Evolutionary conservation across 31 red algal genomes (phyloP).

Genomic region (Asparagopsis taxiformis): DNA sequence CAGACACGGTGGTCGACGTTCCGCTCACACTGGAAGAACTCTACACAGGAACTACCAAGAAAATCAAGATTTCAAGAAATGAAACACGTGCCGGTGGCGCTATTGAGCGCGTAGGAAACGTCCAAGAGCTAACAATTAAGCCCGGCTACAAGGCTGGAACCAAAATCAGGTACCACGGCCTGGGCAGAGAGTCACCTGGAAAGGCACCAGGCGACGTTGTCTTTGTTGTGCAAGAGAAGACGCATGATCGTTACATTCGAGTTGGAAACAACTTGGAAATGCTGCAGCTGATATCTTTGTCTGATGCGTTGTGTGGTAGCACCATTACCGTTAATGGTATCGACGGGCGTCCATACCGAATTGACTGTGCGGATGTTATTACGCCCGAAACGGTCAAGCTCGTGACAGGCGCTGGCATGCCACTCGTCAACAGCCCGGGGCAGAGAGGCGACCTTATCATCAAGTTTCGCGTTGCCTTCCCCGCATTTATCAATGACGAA

Average conservation of each 20-base stretch:
- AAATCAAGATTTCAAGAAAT: conserved; percentile 37
- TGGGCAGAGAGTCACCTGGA: neutral
- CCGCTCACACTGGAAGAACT: conserved; percentile 58
- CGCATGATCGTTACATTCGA: conserved; percentile 44
- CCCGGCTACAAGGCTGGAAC: conserved; percentile 69
- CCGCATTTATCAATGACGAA: neutral
- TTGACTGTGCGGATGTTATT: neutral
- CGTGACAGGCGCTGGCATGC: neutral
- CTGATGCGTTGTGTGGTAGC: conserved; percentile 51
- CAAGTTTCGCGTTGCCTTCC: neutral
- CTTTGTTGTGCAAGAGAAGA: conserved; percentile 64
- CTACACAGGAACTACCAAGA: conserved; percentile 51
- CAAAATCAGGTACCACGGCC: conserved; percentile 61
- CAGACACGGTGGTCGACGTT: conserved; percentile 44
- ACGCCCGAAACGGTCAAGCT: neutral
- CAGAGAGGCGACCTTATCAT: neutral
- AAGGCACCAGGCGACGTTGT: conserved; percentile 56
- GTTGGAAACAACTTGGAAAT: conserved; percentile 49
- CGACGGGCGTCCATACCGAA: conserved; percentile 1
- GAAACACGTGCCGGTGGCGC: conserved; percentile 3
- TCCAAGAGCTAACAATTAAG: conserved; percentile 46
- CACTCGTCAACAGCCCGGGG: neutral
- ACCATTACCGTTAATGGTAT: conserved; percentile 28
- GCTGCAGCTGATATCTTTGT: conserved; percentile 31
- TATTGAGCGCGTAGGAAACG: conserved; percentile 3